phyloP scores from a whole-genome alignment of 2,329 filamentous ascomycete genomes.

The Lecanicillium sp. region DNA sequence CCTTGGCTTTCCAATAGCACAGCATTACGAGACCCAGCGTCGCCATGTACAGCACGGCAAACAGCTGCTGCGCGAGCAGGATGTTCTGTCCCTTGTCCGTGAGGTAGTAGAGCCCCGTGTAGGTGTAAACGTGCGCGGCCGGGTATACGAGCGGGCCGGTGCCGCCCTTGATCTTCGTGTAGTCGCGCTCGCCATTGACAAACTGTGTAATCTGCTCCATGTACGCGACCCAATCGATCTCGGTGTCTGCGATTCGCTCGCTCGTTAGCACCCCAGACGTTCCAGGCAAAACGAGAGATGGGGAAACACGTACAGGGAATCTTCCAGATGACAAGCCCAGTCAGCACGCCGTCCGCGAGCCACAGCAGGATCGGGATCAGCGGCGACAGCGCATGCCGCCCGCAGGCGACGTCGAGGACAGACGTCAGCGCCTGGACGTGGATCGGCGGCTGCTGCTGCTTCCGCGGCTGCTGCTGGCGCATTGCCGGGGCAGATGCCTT shows the following conservation, averaged over 20 bases:
- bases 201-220: slow-evolving; percentile 88
- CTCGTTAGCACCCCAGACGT: slow-evolving; percentile 13
- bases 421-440: slow-evolving; percentile 24
- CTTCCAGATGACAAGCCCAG: slow-evolving; percentile 68
- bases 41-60: slow-evolving; percentile 70
- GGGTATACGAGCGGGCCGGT: slow-evolving; percentile 96
- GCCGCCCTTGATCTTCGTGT: slow-evolving; percentile 74
- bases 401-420: slow-evolving; percentile 39
- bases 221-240: slow-evolving; percentile 96
- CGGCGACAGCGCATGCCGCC: slow-evolving; percentile 43
- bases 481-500: too few relatives aligned
- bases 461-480: background rate
- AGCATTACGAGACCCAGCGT: slow-evolving; percentile 72
- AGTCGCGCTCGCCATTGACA: slow-evolving; percentile 79
- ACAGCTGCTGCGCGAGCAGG: slow-evolving; percentile 73
- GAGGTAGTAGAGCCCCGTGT: slow-evolving; percentile 69
- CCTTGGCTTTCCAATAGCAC: slow-evolving; percentile 72
- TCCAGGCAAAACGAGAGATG: background rate
- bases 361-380: slow-evolving; percentile 57
- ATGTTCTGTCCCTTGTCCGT: slow-evolving; percentile 75
- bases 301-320: slow-evolving; percentile 62
- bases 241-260: slow-evolving; percentile 60
- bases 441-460: slow-evolving; percentile 17
- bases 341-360: slow-evolving; percentile 64
- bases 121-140: slow-evolving; percentile 88